phyloP scores from a whole-genome alignment of 805 yeast species.

The Candida alai region DNA sequence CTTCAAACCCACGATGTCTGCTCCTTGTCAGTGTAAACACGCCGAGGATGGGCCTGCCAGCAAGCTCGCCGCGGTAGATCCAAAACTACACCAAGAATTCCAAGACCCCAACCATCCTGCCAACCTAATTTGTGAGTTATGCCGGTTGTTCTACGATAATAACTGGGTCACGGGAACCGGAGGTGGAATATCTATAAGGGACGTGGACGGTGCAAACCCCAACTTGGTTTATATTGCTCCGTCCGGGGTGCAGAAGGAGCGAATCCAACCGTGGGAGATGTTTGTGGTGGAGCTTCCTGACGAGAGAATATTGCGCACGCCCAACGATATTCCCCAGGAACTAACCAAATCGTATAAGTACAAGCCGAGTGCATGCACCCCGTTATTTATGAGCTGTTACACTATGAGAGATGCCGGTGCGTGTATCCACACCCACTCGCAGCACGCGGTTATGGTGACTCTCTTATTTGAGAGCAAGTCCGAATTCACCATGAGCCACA shows the following conservation, averaged over 20 bases:
- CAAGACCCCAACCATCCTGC: slow-evolving; percentile 73
- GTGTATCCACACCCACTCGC: slow-evolving; percentile 93
- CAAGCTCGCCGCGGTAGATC: neutral
- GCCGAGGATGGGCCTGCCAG: slow-evolving; percentile 1
- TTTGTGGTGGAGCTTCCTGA: slow-evolving; percentile 65
- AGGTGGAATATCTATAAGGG: slow-evolving; percentile 83
- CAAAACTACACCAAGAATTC: slow-evolving; percentile 20
- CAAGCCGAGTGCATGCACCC: slow-evolving; percentile 94
- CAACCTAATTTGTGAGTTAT: slow-evolving; percentile 75
- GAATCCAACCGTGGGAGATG: slow-evolving; percentile 77
- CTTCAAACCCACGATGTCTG: slow-evolving; percentile 10
- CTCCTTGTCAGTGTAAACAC: slow-evolving; percentile 14
- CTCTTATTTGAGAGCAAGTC: slow-evolving; percentile 54
- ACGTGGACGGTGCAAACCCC: slow-evolving; percentile 37
- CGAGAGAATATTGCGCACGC: slow-evolving; percentile 53
- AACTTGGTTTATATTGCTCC: slow-evolving; percentile 76
- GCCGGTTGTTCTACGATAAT: slow-evolving; percentile 69
- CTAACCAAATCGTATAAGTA: slow-evolving; percentile 40
- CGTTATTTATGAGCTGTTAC: slow-evolving; percentile 74
- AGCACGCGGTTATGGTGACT: slow-evolving; percentile 78
- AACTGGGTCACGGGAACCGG: slow-evolving; percentile 97
- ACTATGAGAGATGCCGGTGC: slow-evolving; percentile 75
- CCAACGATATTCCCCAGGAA: slow-evolving; percentile 41
- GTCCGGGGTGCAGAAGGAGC: slow-evolving; percentile 93
- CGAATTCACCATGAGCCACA: slow-evolving; percentile 73